Evolutionary conservation across 345 rosid genomes (phyloP).

Genomic region (Rhodomyrtus tomentosa): DNA sequence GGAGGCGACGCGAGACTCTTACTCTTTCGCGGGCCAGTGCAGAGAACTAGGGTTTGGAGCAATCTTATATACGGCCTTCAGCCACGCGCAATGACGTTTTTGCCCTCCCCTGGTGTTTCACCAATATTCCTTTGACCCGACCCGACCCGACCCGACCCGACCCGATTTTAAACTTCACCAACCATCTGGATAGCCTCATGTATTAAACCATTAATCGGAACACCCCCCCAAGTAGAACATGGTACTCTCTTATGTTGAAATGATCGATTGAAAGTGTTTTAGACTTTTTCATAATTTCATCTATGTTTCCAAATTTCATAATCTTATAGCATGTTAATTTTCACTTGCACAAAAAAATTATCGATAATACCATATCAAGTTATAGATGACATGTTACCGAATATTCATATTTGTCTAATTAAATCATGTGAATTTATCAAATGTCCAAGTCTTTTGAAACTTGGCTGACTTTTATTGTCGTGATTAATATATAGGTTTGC

Average conservation of each 20-base stretch:
- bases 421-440: background rate
- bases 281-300: no score
- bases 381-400: background rate
- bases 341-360: background rate
- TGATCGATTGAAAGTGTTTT: no score
- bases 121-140: background rate
- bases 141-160: background rate
- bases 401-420: background rate
- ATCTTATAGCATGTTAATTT: background rate
- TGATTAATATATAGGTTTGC: accelerated
- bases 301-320: background rate
- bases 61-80: background rate
- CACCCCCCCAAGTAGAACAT: no score
- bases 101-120: background rate
- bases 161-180: background rate
- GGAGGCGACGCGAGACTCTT: background rate
- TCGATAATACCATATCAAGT: background rate
- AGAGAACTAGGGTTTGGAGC: background rate
- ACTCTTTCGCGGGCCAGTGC: background rate
- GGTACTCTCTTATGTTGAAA: no score
- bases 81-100: background rate
- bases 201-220: no score
- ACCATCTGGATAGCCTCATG: background rate
- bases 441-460: background rate
- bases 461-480: background rate